Conservation (phyloP, 345 rosid genomes). For the Mallotus nudiflorus region DNA sequence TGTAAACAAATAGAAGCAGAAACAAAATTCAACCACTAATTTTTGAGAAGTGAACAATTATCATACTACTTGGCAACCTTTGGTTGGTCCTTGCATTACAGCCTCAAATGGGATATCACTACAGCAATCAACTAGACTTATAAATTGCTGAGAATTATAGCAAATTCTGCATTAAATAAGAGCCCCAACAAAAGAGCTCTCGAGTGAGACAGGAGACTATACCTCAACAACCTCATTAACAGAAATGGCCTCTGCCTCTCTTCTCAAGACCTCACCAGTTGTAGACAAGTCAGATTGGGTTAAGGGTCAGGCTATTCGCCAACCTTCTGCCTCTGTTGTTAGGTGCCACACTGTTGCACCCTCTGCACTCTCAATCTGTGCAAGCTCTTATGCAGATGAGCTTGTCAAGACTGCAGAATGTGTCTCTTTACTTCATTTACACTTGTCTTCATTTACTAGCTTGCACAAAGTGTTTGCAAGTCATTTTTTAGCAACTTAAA, state of each 20-base stretch:
- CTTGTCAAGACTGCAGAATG: conserved; percentile 90
- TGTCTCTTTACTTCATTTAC: background rate
- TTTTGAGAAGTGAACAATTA: conserved; percentile 4
- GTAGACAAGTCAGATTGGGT: conserved; percentile 79
- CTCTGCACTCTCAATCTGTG: conserved; percentile 54
- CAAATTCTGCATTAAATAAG: conserved; percentile 10
- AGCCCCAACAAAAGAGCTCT: conserved; percentile 14
- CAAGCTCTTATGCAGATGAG: conserved; percentile 87
- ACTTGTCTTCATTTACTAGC: no score
- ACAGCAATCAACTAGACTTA: conserved; percentile 7
- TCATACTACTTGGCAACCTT: conserved; percentile 23
- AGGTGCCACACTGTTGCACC: conserved; percentile 46
- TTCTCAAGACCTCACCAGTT: conserved; percentile 72
- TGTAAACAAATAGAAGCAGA: conserved; percentile 6
- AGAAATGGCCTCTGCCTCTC: conserved; percentile 80
- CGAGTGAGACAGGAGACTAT: background rate
- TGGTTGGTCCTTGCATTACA: conserved; percentile 27
- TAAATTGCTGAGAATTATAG: conserved; percentile 7
- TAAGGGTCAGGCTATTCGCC: conserved; percentile 67
- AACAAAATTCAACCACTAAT: background rate
- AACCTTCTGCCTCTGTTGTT: conserved; percentile 44
- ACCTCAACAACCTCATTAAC: background rate
- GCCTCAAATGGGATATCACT: conserved; percentile 36
- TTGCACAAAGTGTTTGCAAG: no score
- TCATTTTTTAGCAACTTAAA: no score